Conservation (phyloP, 2,329 filamentous ascomycete genomes). For the Exophiala bonariae region DNA sequence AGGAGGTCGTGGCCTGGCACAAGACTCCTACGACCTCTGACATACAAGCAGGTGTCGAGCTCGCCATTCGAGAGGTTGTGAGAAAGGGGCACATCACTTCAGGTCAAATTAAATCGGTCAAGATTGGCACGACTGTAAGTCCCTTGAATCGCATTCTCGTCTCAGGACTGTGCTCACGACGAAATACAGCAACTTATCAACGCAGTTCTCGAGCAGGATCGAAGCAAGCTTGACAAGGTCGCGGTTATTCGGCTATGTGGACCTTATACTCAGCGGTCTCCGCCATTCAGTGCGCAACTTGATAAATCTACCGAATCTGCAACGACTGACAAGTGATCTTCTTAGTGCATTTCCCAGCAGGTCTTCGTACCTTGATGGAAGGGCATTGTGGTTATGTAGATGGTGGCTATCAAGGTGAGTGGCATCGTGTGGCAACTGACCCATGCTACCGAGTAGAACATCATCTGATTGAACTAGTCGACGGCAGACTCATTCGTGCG, state of each 20-base stretch:
- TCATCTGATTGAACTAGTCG: constrained; percentile 45
- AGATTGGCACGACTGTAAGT: constrained; percentile 46
- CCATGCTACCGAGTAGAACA: constrained; percentile 37
- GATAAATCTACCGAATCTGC: constrained; percentile 27
- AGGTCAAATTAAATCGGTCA: constrained; percentile 44
- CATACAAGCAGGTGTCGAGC: constrained; percentile 50
- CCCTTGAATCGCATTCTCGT: constrained; percentile 1
- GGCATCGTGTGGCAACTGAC: constrained; percentile 50
- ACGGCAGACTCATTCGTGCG: constrained; percentile 44
- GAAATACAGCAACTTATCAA: constrained; percentile 46
- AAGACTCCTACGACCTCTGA: constrained; percentile 52
- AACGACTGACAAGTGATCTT: constrained; percentile 37
- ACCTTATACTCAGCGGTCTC: constrained; percentile 35
- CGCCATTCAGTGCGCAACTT: constrained; percentile 41
- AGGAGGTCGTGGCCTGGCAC: constrained; percentile 45
- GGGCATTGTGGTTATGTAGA: constrained; percentile 50
- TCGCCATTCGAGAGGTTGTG: constrained; percentile 46
- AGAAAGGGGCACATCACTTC: constrained; percentile 38
- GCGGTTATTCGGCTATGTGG: constrained; percentile 49
- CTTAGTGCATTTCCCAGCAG: constrained; percentile 48
- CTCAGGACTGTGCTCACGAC: constrained; percentile 1
- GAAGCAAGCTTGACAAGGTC: constrained; percentile 42
- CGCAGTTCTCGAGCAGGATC: constrained; percentile 49
- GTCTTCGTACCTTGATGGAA: constrained; percentile 45
- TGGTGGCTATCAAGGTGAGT: constrained; percentile 48